Conservation (phyloP, 164 flowering plant genomes). For the Cinnamomum chago region DNA sequence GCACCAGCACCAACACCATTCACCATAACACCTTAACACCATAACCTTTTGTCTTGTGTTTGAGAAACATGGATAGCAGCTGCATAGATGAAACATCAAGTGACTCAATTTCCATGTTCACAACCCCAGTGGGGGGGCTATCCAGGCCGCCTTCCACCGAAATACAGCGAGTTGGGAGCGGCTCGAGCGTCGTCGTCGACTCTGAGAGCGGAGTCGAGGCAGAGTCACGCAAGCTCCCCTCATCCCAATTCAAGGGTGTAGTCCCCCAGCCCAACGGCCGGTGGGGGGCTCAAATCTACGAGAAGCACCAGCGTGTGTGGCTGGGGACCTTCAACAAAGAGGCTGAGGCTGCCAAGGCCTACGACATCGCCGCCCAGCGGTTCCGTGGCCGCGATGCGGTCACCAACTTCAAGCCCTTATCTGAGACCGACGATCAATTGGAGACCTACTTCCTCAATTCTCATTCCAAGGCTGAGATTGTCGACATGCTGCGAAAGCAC, state of each 20-base stretch:
- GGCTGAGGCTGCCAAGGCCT: constrained; percentile 76
- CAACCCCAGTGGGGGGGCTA: background rate
- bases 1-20: background rate
- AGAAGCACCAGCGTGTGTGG: constrained; percentile 97
- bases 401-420: constrained; percentile 64
- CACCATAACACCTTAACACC: background rate
- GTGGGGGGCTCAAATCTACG: constrained; percentile 98
- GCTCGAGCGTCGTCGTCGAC: constrained; percentile 53
- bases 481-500: constrained; percentile 89
- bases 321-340: constrained; percentile 90
- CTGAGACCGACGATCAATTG: constrained; percentile 28
- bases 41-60: background rate
- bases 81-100: constrained; percentile 47
- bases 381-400: constrained; percentile 92
- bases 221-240: constrained; percentile 78
- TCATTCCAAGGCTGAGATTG: constrained; percentile 82
- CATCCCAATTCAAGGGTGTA: constrained; percentile 85
- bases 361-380: constrained; percentile 80
- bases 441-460: constrained; percentile 52
- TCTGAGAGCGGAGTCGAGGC: constrained; percentile 58
- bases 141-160: constrained; percentile 22
- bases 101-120: constrained; percentile 23
- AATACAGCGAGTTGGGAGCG: constrained; percentile 71
- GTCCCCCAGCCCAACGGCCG: constrained; percentile 97
- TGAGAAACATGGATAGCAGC: constrained; percentile 40